Conservation (phyloP, 805 yeast genomes). For the Candida oleophila region DNA sequence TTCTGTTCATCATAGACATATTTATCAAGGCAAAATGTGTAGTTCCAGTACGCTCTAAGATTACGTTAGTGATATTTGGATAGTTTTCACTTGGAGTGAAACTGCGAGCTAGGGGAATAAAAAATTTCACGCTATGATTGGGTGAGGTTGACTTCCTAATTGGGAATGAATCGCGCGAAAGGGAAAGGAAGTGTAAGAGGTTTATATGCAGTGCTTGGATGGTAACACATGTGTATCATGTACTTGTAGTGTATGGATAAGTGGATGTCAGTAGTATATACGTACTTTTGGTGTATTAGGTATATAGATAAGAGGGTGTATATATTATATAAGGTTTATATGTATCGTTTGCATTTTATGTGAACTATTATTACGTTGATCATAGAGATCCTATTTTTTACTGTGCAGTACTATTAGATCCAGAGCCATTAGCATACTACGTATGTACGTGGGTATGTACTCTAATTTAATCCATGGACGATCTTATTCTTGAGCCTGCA, state of each 20-base stretch:
- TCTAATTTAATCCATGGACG: background rate
- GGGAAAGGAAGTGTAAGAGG: background rate
- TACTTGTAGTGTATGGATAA: no score
- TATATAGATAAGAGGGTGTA: background rate
- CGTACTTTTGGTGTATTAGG: background rate
- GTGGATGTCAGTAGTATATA: no score
- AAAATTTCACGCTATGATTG: slow-evolving; percentile 28
- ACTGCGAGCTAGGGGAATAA: slow-evolving; percentile 15
- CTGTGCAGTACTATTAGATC: no score
- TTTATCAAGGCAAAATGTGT: background rate
- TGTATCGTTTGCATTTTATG: no score
- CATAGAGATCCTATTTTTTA: no score
- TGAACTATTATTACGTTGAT: no score
- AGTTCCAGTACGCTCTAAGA: background rate
- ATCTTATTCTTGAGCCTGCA: slow-evolving; percentile 7
- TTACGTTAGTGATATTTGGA: slow-evolving; percentile 22
- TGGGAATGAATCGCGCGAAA: slow-evolving; percentile 15
- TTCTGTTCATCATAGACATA: slow-evolving; percentile 38
- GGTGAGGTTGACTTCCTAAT: slow-evolving; percentile 30
- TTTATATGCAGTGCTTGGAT: no score
- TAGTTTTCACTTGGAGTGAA: slow-evolving; percentile 10
- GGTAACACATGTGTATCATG: no score
- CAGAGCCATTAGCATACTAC: no score
- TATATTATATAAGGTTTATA: no score
- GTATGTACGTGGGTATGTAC: no score